A percentile compares a stretch with the other conserved stretches of the same genome.
phyloP scores from a whole-genome alignment of 108 stramenopile genomes.

The Cyclotella sp. region DNA sequence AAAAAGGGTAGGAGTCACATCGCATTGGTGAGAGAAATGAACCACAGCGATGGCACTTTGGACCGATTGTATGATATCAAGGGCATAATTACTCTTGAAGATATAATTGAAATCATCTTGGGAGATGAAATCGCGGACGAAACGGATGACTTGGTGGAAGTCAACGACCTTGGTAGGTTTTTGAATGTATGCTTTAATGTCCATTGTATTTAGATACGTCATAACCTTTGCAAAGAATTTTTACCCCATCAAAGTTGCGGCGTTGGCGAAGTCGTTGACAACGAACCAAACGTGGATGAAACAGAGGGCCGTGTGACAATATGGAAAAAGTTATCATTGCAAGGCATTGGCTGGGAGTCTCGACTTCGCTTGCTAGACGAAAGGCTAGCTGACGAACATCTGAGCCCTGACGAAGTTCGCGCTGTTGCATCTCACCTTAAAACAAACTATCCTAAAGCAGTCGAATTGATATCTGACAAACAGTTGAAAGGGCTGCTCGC shows the following conservation, averaged over 20 bases:
- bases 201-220: not conserved
- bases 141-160: slow-evolving; percentile 89
- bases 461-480: slow-evolving; percentile 67
- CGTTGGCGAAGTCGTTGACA: slow-evolving; percentile 15
- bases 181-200: not conserved
- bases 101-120: slow-evolving; percentile 93
- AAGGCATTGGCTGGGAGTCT: slow-evolving; percentile 63
- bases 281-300: not conserved
- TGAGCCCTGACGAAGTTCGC: slow-evolving; percentile 75
- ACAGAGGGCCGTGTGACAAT: not conserved
- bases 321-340: slow-evolving; percentile 1
- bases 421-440: slow-evolving; percentile 86
- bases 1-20: slow-evolving; percentile 91
- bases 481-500: slow-evolving; percentile 71
- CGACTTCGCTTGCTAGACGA: slow-evolving; percentile 83
- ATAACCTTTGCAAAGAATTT: slow-evolving; percentile 38
- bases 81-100: slow-evolving; percentile 98
- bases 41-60: slow-evolving; percentile 65
- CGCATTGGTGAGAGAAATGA: slow-evolving; percentile 95
- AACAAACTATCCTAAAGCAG: slow-evolving; percentile 69
- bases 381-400: slow-evolving; percentile 76
- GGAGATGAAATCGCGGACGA: slow-evolving; percentile 99
- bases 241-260: slow-evolving; percentile 49
- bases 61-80: slow-evolving; percentile 95
- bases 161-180: slow-evolving; percentile 45